phyloP scores from a whole-genome alignment of 495 filamentous ascomycete species.

The Chlorociboria aeruginascens region DNA sequence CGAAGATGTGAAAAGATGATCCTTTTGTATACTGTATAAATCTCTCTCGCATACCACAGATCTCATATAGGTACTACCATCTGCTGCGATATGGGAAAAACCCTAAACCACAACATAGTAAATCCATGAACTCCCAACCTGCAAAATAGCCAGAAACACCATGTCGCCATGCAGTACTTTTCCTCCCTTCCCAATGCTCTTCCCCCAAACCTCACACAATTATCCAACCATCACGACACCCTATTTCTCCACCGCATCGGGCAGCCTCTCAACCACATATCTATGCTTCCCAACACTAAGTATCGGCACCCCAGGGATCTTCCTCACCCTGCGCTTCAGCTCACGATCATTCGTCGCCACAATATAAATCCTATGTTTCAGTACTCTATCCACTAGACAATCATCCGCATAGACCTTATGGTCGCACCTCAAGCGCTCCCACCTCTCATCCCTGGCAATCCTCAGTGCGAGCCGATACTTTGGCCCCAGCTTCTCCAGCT shows the following conservation, averaged over 20 bases:
- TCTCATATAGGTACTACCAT: too few relatives aligned
- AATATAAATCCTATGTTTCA: slow-evolving; percentile 69
- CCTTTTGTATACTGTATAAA: too few relatives aligned
- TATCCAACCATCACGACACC: neutral
- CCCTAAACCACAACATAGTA: neutral
- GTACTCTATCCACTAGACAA: slow-evolving; percentile 80
- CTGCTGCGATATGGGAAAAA: too few relatives aligned
- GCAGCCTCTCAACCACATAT: slow-evolving; percentile 86
- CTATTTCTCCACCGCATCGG: slow-evolving; percentile 60
- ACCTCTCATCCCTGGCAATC: slow-evolving; percentile 87
- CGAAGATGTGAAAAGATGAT: too few relatives aligned
- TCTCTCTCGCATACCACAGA: too few relatives aligned
- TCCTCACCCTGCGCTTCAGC: slow-evolving; percentile 53
- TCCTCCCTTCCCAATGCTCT: neutral
- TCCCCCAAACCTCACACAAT: neutral
- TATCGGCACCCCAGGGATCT: slow-evolving; percentile 57
- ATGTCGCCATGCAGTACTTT: neutral
- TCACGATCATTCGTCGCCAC: slow-evolving; percentile 84
- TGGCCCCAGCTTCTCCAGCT: slow-evolving; percentile 83
- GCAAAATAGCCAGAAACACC: neutral
- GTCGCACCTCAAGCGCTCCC: slow-evolving; percentile 71
- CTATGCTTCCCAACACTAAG: slow-evolving; percentile 64
- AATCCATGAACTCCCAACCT: neutral
- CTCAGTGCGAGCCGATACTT: slow-evolving; percentile 83
- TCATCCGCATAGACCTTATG: slow-evolving; percentile 95